A percentile compares a stretch with the other conserved stretches of the same genome.
Evolutionary conservation across 2,329 filamentous ascomycete genomes (phyloP).

Genomic region (Colletotrichum orbiculare): DNA sequence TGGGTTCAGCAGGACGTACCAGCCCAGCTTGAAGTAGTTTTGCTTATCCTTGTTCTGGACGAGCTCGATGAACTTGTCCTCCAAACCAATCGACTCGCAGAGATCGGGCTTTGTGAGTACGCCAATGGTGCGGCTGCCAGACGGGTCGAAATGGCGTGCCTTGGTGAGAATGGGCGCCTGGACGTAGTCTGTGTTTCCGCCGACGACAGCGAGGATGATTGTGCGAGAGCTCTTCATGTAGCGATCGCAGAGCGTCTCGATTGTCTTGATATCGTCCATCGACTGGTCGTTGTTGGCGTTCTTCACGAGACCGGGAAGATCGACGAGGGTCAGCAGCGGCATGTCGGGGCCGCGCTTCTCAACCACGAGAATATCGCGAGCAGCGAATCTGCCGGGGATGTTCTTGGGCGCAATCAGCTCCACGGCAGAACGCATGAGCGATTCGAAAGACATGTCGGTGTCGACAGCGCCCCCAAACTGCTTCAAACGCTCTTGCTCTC

Average conservation of each 20-base stretch:
- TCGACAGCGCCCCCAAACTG: conserved; percentile 61
- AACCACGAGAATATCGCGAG: conserved; percentile 65
- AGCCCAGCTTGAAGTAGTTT: conserved; percentile 63
- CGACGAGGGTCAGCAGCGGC: conserved; percentile 70
- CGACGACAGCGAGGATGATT: conserved; percentile 66
- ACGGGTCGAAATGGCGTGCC: conserved; percentile 61
- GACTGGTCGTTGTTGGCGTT: conserved; percentile 65
- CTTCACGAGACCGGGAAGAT: conserved; percentile 69
- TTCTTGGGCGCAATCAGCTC: conserved; percentile 63
- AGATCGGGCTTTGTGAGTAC: conserved; percentile 65
- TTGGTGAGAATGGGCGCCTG: conserved; percentile 64
- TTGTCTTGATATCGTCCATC: conserved; percentile 62
- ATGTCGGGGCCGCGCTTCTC: conserved; percentile 69
- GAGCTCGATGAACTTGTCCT: conserved; percentile 65
- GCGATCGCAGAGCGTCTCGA: conserved; percentile 61
- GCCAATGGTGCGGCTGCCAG: conserved; percentile 60
- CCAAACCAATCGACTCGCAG: conserved; percentile 63
- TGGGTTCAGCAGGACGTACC: conserved; percentile 63
- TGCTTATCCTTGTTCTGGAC: conserved; percentile 61
- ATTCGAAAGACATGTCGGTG: conserved; percentile 58
- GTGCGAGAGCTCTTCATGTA: conserved; percentile 68
- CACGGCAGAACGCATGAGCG: conserved; percentile 62
- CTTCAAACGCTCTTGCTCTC: conserved; percentile 59
- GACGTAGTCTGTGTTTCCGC: conserved; percentile 66
- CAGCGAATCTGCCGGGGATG: conserved; percentile 61